Conservation (phyloP, 768 basidiomycete genomes). For the Flagelloscypha sp. region DNA sequence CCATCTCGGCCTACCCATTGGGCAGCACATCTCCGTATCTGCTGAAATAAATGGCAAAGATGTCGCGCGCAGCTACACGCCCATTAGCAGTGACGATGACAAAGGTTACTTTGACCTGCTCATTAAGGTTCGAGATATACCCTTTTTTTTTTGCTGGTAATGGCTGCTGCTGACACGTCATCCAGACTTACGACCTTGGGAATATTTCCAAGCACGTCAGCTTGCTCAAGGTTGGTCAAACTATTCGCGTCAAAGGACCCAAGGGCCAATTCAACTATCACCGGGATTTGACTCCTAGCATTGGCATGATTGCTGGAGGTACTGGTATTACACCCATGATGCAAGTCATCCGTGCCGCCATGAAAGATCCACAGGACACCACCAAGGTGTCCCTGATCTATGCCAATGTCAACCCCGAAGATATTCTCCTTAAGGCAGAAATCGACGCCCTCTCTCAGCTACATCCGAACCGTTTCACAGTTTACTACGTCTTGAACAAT, state of each 20-base stretch:
- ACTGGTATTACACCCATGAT: slow-evolving; percentile 99
- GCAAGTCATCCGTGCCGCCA: slow-evolving; percentile 90
- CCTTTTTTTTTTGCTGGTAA: slow-evolving; percentile 4
- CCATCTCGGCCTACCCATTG: slow-evolving; percentile 87
- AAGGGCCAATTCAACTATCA: slow-evolving; percentile 90
- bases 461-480: slow-evolving; percentile 62
- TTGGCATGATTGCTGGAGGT: slow-evolving; percentile 98
- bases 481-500: slow-evolving; percentile 93
- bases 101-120: slow-evolving; percentile 91
- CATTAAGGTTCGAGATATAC: slow-evolving; percentile 64
- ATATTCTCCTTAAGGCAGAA: slow-evolving; percentile 86
- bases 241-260: slow-evolving; percentile 87
- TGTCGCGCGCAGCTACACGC: slow-evolving; percentile 89
- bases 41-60: slow-evolving; percentile 91
- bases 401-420: slow-evolving; percentile 89
- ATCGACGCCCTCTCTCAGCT: slow-evolving; percentile 67
- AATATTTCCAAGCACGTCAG: slow-evolving; percentile 89
- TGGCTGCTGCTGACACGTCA: not conserved
- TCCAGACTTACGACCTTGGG: slow-evolving; percentile 90
- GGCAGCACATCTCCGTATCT: slow-evolving; percentile 90
- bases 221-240: slow-evolving; percentile 79
- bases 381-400: slow-evolving; percentile 87
- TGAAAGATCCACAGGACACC: slow-evolving; percentile 80
- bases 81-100: slow-evolving; percentile 89
- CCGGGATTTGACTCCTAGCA: slow-evolving; percentile 59